Base-by-base conservation (phyloP, 257 asterid genomes). In the Lycium barbarum region DNA sequence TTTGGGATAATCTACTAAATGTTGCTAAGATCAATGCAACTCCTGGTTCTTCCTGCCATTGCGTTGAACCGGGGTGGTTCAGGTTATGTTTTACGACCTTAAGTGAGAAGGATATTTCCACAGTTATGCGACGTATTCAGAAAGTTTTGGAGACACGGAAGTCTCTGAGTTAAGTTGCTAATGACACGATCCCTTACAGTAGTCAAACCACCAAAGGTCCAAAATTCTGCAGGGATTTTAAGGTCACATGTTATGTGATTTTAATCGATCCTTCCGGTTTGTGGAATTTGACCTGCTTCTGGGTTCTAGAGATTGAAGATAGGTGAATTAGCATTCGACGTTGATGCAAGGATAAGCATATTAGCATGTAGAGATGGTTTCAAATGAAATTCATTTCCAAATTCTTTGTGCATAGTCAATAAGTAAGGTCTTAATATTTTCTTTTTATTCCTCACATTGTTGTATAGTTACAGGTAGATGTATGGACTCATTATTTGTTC, bases 61-160 rank as follows among this genome's bases (percentile, higher is more conserved):
- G 94, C 74, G 90, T 93, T 38, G 94, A 91, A 73, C 96, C 96
- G 4, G 94, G 94, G 40, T 91, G 94, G 96, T 93, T 91, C 70
- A 80, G 93, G 63, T 85, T 91, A 18, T 93, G 93, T 85, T 91
- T 91, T 80, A 57, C 90, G 35, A 79, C 92, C 0, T 58, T 91
- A 49, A 84, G 73, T 26, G 90, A 90, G 57, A 88, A 82, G 65
- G 93, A 88, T 43, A 86, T 91, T 74, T 91, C 92, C 10, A 81
- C 87, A 2, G 89, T 91, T 78, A 84, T 90, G 86, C 84, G 73
- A 57, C 92, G 96, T 9, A 87, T 93, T 72, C 87, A 76, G 84
- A 85, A 88, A 85, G 92, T 90, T 73, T 79, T 86, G 0, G 91
- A 88, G 84, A 84, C 71, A 26, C 88, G 90, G 49, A 90, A 63